Base-by-base conservation (phyloP, 345 rosid genomes). In the Atalantia buxifolia region DNA sequence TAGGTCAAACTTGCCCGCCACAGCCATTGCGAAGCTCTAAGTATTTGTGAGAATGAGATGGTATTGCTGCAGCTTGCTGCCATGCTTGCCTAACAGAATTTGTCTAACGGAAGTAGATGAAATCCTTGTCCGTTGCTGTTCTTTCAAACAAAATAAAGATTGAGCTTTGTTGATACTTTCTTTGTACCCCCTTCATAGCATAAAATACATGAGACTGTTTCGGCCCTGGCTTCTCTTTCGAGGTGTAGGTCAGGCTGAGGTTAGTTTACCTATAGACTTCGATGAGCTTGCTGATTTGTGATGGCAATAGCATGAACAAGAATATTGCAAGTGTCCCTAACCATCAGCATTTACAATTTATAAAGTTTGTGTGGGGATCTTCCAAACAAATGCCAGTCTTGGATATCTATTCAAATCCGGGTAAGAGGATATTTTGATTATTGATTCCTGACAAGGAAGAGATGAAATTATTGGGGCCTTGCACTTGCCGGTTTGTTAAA, bases 1-100 rank as follows among this genome's bases (percentile, higher is more conserved):
- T 64, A 82, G 92, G 30, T 83, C 79, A 12, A 88, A 85, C 28
- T 82, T 94, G 87, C 92, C 90, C 50, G 83, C 83, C 55, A 68
- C 16, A 12, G 92, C 88, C 61, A 85, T 85, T 9, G 87, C 96
- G 21, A 94, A 94, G 87, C 93, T 94, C 72, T 93, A 86, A 78
- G 61, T 71, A 62, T 61, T 63, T 9, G 48, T 42, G 48, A 42
- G 48, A 42, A 9, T 10, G 30, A 27, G 71, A 27, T 25, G 19
- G 64, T 18, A 22, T 22, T 45, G 78, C 42, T 30, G 19, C 48
- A 42, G 48, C 48, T 42, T 42, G 16, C 13, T 45, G 16, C 50
- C 18, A 45, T 1, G 50, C 57, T 36, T 50, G n/a, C 27, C 45
- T 27, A 42, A 42, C 25, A 7, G 50, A 59, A 38, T 3, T 25